Evolutionary conservation across 2,329 filamentous ascomycete species (phyloP), one percentile per base, ranked within the genome.

Genomic region (Apiospora kogelbergensis): DNA sequence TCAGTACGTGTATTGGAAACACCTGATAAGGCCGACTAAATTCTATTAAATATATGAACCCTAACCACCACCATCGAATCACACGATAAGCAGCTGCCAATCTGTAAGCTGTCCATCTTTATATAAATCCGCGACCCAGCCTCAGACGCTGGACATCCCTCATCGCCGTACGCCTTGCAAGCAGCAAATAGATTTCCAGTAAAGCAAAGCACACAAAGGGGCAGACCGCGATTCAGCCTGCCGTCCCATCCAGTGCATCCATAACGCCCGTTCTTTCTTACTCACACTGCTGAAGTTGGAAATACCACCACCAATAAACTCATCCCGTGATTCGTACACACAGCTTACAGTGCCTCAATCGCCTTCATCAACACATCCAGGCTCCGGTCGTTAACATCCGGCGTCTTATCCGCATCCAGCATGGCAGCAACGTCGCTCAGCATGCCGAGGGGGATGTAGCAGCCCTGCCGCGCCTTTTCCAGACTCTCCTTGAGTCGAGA

Each of bases 401-500:
- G 81, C 41, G 83, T 75, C 64, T 79, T 78, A 1, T 71, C 79
- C 53, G 89, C 89, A 44, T 89, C 89, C 33, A 98, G 81, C 68
- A 96, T 81, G 82, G 91, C 92, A 5, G 92, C 91, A 57, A 98
- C 86, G 83, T 98, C 95, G 77, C 95, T 98, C 78, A 96, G 87
- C 74, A 97, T 82, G 0, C 95, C 95, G 20, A 98, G 82, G 0
- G 94, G 94, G 68, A 98, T 89, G 76, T 95, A 95, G 64, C 91
- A 93, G 6, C 91, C 92, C 24, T 89, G 90, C 78, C 91, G 93
- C 17, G 91, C 93, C 74, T 90, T 90, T 74, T 97, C 94, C 70
- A 98, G 83, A 70, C 92, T 95, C 80, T 97, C 94, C 80, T 94
- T 96, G 71, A 98, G 85, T 24, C 94, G 86, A 74, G 93, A 95